phyloP scores from a whole-genome alignment of 2,329 filamentous ascomycete genomes.

The Hirsutella rhossiliensis region DNA sequence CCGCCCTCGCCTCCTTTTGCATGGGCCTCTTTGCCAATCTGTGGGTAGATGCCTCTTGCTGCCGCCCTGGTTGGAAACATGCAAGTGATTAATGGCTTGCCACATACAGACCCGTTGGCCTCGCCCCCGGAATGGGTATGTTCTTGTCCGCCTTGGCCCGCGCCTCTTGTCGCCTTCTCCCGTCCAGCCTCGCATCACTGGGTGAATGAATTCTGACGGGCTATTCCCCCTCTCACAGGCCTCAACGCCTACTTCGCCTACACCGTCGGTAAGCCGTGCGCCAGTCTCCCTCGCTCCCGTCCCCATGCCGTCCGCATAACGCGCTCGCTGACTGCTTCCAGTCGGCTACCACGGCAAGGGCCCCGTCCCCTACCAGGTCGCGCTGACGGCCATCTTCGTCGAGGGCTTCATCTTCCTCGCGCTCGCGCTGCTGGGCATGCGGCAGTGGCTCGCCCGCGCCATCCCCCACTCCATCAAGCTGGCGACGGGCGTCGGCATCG shows the following conservation, averaged over 20 bases:
- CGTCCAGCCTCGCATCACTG: no score
- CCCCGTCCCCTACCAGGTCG: conserved; percentile 60
- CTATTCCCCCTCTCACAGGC: conserved; percentile 20
- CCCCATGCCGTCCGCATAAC: conserved; percentile 8
- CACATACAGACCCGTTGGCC: conserved; percentile 18
- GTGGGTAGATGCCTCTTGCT: conserved; percentile 20
- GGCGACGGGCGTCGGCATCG: conserved; percentile 75
- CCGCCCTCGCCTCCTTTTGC: conserved; percentile 65
- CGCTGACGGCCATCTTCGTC: conserved; percentile 77
- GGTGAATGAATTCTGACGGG: neutral
- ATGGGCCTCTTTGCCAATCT: conserved; percentile 78
- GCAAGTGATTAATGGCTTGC: neutral
- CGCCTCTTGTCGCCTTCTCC: no score
- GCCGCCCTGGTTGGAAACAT: neutral
- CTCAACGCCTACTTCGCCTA: conserved; percentile 83
- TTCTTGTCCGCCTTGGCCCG: no score
- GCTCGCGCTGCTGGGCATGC: conserved; percentile 67
- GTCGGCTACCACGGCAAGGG: conserved; percentile 69
- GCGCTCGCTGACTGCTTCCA: conserved; percentile 2
- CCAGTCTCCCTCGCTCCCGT: neutral
- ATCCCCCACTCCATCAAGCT: conserved; percentile 80
- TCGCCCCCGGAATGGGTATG: conserved; percentile 31
- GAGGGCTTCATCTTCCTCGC: conserved; percentile 79
- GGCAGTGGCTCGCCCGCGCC: conserved; percentile 77
- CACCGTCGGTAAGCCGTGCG: conserved; percentile 28